phyloP scores from a whole-genome alignment of 208 protist genomes.

The Trypanosoma congolense region DNA sequence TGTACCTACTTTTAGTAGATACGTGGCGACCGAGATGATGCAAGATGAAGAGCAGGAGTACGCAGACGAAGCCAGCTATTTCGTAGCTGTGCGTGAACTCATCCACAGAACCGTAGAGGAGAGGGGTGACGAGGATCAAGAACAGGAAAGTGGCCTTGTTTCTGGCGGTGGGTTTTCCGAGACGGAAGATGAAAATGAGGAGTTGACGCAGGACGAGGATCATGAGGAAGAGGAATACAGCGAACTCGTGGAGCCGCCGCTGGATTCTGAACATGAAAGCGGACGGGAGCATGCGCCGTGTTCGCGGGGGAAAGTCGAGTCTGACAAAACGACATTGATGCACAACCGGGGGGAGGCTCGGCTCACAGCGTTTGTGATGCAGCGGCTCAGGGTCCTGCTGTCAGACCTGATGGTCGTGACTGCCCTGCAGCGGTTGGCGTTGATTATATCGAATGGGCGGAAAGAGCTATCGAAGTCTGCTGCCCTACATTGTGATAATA shows the following conservation, averaged over 20 bases:
- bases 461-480: not conserved
- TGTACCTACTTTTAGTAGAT: not conserved
- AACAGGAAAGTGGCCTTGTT: not conserved
- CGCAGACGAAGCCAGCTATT: no score
- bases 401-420: constrained; percentile 29
- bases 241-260: no score
- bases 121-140: not conserved
- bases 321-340: not conserved
- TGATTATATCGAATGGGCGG: constrained; percentile 1
- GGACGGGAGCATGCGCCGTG: not conserved
- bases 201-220: not conserved
- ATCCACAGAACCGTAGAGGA: no score
- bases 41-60: not conserved
- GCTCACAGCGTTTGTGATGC: not conserved
- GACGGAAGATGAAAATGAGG: constrained; percentile 3
- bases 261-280: no score
- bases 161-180: not conserved
- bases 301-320: not conserved
- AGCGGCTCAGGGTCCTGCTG: constrained; percentile 20
- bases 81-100: no score
- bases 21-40: not conserved
- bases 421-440: constrained; percentile 41
- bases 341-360: not conserved
- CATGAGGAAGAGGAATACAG: no score
- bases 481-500: not conserved